Conservation (phyloP, 768 basidiomycete species). For the Suillus occidentalis region DNA sequence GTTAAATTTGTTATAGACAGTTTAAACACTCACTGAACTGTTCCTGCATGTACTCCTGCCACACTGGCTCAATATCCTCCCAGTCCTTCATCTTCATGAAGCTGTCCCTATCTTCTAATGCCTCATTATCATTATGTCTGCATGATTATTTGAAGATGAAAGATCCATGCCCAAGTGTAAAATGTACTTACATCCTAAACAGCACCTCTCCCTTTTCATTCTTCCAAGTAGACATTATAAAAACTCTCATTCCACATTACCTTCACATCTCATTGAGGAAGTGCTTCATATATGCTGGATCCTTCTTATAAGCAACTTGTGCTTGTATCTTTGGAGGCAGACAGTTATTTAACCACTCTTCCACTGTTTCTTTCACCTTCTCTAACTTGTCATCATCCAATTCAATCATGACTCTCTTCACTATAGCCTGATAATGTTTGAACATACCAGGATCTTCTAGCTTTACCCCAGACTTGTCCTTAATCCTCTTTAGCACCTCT, state of each 20-base stretch:
- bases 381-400: no score
- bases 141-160: not conserved
- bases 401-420: no score
- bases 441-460: not conserved
- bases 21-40: not conserved
- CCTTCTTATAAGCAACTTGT: not conserved
- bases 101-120: no score
- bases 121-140: not conserved
- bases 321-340: not conserved
- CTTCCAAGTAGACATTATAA: no score
- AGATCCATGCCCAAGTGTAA: not conserved
- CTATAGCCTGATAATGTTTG: not conserved
- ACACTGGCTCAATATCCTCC: not conserved
- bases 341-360: not conserved
- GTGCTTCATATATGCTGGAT: not conserved
- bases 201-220: no score
- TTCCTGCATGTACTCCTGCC: not conserved
- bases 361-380: no score
- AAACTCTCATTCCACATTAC: no score
- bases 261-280: not conserved
- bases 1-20: not conserved
- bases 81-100: not conserved
- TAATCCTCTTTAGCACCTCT: not conserved
- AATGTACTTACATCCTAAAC: not conserved
- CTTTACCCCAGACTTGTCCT: not conserved